Evolutionary conservation across 257 asterid species (phyloP).

Genomic region (Solanum boliviense): DNA sequence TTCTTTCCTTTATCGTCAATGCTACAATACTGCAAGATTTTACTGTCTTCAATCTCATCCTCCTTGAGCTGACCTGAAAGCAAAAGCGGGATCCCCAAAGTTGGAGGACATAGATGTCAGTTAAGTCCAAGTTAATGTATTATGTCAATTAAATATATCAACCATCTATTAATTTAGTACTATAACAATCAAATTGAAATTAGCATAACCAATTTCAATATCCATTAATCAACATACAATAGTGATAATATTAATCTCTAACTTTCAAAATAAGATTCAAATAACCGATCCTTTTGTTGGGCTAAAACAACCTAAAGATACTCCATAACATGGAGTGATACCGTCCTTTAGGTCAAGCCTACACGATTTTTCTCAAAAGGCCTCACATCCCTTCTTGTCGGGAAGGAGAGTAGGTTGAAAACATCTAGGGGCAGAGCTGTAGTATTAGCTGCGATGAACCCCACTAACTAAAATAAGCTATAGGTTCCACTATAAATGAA

Average conservation of each 20-base stretch:
- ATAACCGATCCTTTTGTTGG: neutral
- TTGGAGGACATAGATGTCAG: neutral
- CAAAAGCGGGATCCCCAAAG: neutral
- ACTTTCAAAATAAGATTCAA: neutral
- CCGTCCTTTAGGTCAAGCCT: neutral
- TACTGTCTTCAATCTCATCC: constrained; percentile 67
- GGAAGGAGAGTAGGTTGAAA: neutral
- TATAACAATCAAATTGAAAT: neutral
- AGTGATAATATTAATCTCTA: neutral
- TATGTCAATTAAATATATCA: neutral
- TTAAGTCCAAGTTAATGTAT: no score
- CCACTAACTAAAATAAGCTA: neutral
- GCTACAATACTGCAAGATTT: constrained; percentile 80
- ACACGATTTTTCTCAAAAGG: no score
- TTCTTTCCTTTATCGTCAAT: constrained; percentile 55
- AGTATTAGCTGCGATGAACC: neutral
- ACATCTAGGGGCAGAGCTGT: neutral
- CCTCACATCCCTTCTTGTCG: neutral
- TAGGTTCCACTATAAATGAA: neutral
- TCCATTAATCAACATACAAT: neutral
- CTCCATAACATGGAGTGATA: neutral
- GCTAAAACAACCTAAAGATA: neutral
- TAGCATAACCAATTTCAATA: neutral
- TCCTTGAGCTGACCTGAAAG: constrained; percentile 58
- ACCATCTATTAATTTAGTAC: neutral